Base-by-base conservation (phyloP, 768 basidiomycete genomes). In the Psilocybe cyanescens region DNA sequence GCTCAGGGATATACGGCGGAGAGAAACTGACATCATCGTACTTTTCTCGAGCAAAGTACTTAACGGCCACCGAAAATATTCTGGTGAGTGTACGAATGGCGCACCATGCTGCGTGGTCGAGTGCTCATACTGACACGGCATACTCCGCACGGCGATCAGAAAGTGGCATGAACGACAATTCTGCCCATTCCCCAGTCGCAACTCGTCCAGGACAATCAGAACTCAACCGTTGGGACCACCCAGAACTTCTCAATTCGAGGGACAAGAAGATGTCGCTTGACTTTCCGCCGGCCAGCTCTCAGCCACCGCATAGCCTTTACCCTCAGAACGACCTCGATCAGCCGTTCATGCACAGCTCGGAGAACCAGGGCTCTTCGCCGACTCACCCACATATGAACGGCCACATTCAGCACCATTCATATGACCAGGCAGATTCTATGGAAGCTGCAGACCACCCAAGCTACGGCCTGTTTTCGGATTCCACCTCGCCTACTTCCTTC, bases 401-500 rank as follows among this genome's bases (percentile, higher is more conserved):
- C 31, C 57, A 60, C 17, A 56, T 51, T 29, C 65, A 62, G 41
- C 68, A 67, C 62, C 71, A 67, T 50, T 57, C 66, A 33, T 68
- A 66, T 51, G 68, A 71, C 79, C 79, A 83, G 70, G 48, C 76
- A 47, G 89, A 91, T 67, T 68, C 78, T 55, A 79, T 87, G 72
- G 87, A 78, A 60, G 71, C 73, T 64, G 64, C 79, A 53, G 88
- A 90, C 67, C 86, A 88, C 62, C 67, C 82, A 11, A 74, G 76
- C 62, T 92, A 90, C 74, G 85, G 89, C 72, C 73, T 92, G 54
- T 91, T 90, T 74, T 78, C 83, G 59, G 79, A 78, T 71, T 78
- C 81, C 50, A 71, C 75, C 28, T 69, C 68, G 4, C 66, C 71
- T 60, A 62, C 66, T 64, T 75, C 83, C 6, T 86, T 86, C 70